These are phyloP conservation scores for Austroboletus eburneus DNA, from an alignment of 768 basidiomycete genomes.

Conservation along the genomic window DNA sequence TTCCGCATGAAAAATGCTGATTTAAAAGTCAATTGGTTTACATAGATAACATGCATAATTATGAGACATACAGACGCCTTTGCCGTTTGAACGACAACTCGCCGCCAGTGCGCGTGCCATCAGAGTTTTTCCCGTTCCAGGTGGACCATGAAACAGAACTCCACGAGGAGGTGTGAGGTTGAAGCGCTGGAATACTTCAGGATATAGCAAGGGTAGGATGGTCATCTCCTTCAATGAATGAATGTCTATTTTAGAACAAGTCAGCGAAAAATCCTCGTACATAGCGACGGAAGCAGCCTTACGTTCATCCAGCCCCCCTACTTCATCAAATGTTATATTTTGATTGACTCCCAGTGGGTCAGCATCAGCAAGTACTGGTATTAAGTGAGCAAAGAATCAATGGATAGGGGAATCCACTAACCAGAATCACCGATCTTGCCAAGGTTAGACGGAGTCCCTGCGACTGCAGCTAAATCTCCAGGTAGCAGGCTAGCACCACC, in stretches of 20 bases:
- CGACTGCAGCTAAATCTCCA: constrained; percentile 54
- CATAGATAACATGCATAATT: neutral
- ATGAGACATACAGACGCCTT: constrained; percentile 73
- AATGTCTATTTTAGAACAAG: constrained; percentile 56
- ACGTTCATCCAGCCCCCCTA: constrained; percentile 96
- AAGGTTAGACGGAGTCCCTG: constrained; percentile 79
- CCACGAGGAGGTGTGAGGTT: constrained; percentile 93
- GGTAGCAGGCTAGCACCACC: constrained; percentile 56
- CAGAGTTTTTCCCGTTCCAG: constrained; percentile 97
- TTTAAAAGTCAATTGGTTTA: neutral
- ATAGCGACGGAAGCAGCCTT: constrained; percentile 22
- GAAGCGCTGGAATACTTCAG: constrained; percentile 94
- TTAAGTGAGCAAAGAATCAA: constrained; percentile 10
- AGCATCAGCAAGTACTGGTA: constrained; percentile 80
- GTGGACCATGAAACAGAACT: constrained; percentile 96
- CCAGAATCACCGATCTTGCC: constrained; percentile 81
- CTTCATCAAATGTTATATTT: constrained; percentile 93
- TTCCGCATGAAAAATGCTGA: constrained; percentile 99
- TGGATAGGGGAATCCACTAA: constrained; percentile 29
- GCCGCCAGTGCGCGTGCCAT: constrained; percentile 92
- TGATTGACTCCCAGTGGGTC: constrained; percentile 93
- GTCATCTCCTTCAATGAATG: constrained; percentile 99
- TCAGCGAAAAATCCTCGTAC: neutral
- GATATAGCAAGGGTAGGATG: constrained; percentile 88
- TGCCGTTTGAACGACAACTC: constrained; percentile 81